A percentile compares a stretch with the other conserved stretches of the same genome.
These are phyloP conservation scores for Elsinoe batatas DNA, from an alignment of 2,329 filamentous ascomycete species.

Conservation along the genomic window DNA sequence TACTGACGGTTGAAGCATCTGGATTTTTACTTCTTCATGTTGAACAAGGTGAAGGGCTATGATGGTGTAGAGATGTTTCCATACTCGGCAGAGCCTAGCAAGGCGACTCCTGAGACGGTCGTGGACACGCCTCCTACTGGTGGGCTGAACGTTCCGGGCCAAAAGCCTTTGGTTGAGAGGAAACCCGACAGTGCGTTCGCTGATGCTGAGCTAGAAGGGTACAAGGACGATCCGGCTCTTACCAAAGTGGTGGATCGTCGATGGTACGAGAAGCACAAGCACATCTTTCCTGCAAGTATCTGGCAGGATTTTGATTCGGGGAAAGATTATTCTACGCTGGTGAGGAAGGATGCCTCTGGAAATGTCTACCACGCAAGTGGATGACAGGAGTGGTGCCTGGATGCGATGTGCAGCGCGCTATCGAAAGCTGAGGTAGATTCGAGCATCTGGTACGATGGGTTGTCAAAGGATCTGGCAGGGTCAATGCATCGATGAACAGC, in stretches of 20 bases:
- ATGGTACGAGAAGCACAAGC: constrained; percentile 97
- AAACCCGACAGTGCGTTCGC: constrained; percentile 25
- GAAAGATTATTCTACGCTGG: constrained; percentile 68
- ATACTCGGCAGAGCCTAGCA: constrained; percentile 49
- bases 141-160: constrained; percentile 14
- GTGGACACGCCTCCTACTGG: constrained; percentile 6
- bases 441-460: not conserved
- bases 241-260: constrained; percentile 93
- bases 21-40: constrained; percentile 93
- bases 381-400: not conserved
- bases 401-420: not conserved
- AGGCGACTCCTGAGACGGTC: constrained; percentile 28
- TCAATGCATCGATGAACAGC: not conserved
- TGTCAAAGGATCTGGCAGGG: not conserved
- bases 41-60: constrained; percentile 73
- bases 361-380: constrained; percentile 68
- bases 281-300: constrained; percentile 90
- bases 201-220: constrained; percentile 56
- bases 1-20: constrained; percentile 58
- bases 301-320: constrained; percentile 94
- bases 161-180: constrained; percentile 1
- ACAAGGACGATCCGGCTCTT: constrained; percentile 61
- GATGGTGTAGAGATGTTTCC: constrained; percentile 63
- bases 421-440: not conserved
- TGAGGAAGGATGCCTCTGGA: constrained; percentile 74